Conservation (phyloP, 1,139 yeast species). For the Yamadazyma taylorii region DNA sequence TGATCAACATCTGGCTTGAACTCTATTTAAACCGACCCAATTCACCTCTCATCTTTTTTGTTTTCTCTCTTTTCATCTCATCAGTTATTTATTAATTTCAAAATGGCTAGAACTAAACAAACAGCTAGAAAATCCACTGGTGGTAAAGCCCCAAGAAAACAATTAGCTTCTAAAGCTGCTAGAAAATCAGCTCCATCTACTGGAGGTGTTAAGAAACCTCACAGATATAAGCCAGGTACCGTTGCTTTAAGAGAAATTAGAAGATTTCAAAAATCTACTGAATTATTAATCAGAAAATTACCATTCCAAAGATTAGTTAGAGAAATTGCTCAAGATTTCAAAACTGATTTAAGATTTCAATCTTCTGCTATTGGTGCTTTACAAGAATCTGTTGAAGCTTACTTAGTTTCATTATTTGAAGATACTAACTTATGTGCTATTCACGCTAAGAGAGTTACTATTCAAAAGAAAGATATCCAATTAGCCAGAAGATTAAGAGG, state of each 20-base stretch:
- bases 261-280: constrained; percentile 98
- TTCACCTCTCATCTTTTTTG: too few species aligned
- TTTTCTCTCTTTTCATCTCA: too few species aligned
- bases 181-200: constrained; percentile 97
- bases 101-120: constrained; percentile 98
- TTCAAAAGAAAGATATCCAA: constrained; percentile 98
- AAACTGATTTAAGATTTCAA: constrained; percentile 97
- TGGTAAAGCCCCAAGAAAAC: constrained; percentile 99
- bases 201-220: constrained; percentile 99
- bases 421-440: constrained; percentile 99
- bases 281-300: constrained; percentile 92
- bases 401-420: constrained; percentile 85
- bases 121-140: constrained; percentile 99
- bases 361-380: constrained; percentile 98
- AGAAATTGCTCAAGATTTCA: constrained; percentile 97
- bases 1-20: too few species aligned
- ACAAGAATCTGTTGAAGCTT: constrained; percentile 98
- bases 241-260: constrained; percentile 99
- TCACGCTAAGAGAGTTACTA: constrained; percentile 99
- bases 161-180: constrained; percentile 98
- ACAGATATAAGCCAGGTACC: constrained; percentile 99
- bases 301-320: constrained; percentile 99
- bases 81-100: too few species aligned
- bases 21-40: constrained; percentile 6
- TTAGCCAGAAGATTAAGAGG: constrained; percentile 99